These are phyloP conservation scores for Choiromyces venosus DNA, from an alignment of 495 filamentous ascomycete genomes.

Conservation along the genomic window DNA sequence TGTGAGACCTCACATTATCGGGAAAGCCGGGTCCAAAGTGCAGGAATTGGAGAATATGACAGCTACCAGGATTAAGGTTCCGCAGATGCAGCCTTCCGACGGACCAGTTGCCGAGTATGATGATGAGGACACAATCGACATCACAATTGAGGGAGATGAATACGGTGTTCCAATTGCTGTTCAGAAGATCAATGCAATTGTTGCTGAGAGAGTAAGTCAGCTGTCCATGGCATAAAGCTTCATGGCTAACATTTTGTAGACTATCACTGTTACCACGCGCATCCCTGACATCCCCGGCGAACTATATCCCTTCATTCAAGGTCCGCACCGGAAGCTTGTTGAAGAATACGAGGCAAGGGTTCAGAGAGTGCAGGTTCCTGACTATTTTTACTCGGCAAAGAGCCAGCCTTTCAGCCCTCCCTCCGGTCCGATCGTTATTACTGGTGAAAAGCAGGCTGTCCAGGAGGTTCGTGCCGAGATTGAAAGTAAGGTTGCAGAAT, in stretches of 20 bases:
- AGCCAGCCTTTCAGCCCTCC: constrained; percentile 37
- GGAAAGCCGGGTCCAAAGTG: constrained; percentile 80
- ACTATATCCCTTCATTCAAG: constrained; percentile 92
- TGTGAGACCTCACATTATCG: constrained; percentile 80
- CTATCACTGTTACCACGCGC: constrained; percentile 69
- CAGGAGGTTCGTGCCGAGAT: constrained; percentile 72
- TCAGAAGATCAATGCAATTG: constrained; percentile 75
- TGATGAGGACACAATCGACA: constrained; percentile 73
- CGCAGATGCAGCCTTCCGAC: constrained; percentile 61
- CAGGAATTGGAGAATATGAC: constrained; percentile 78
- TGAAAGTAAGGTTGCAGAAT: constrained; percentile 60
- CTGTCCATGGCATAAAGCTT: neutral
- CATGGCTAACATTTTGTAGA: constrained; percentile 10
- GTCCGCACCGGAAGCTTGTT: constrained; percentile 63
- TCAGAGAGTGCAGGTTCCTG: constrained; percentile 38
- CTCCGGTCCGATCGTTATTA: constrained; percentile 61
- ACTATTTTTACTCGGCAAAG: constrained; percentile 34
- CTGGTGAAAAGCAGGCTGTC: constrained; percentile 78
- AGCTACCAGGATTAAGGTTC: constrained; percentile 81
- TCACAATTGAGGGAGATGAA: constrained; percentile 83
- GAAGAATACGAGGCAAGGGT: constrained; percentile 57
- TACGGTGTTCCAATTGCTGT: constrained; percentile 74
- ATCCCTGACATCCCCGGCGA: constrained; percentile 79
- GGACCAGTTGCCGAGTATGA: constrained; percentile 56
- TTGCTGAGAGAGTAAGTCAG: constrained; percentile 60